phyloP scores from a whole-genome alignment of 805 yeast species.

The Ogataea allantospora region DNA sequence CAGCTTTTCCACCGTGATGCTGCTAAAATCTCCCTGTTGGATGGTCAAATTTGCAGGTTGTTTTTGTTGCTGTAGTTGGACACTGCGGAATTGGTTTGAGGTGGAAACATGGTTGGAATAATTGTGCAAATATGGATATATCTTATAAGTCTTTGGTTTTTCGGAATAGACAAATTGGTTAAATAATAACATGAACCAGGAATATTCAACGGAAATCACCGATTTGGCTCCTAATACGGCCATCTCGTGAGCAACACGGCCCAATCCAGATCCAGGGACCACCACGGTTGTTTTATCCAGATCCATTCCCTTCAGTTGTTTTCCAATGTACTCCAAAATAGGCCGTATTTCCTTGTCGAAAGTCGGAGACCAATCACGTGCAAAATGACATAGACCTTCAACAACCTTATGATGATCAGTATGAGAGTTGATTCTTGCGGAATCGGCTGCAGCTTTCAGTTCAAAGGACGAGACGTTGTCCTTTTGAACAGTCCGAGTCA shows the following conservation, averaged over 20 bases:
- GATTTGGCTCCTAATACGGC: conserved; percentile 34
- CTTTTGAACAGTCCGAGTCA: conserved; percentile 35
- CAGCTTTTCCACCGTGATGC: conserved; percentile 38
- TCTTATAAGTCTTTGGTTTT: conserved; percentile 16
- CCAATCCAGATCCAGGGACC: conserved; percentile 88
- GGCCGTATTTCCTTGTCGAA: conserved; percentile 53
- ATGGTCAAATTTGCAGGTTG: conserved; percentile 47
- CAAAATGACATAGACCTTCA: conserved; percentile 71
- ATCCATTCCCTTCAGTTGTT: conserved; percentile 37
- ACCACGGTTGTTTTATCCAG: conserved; percentile 47
- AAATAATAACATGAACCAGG: conserved; percentile 72
- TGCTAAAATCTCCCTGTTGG: conserved; percentile 63
- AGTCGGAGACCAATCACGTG: conserved; percentile 68
- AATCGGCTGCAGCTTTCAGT: conserved; percentile 33
- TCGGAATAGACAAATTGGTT: conserved; percentile 53
- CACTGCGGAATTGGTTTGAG: conserved; percentile 50
- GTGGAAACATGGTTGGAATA: conserved; percentile 61
- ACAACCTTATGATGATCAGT: conserved; percentile 47
- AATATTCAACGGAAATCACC: conserved; percentile 75
- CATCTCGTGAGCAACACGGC: conserved; percentile 69
- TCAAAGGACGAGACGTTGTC: conserved; percentile 45
- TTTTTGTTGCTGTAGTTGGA: conserved; percentile 30
- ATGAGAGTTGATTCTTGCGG: conserved; percentile 13
- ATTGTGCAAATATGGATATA: conserved; percentile 58
- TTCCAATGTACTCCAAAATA: conserved; percentile 48